phyloP scores from a whole-genome alignment of 2,329 filamentous ascomycete species.

The Talaromyces sp. region DNA sequence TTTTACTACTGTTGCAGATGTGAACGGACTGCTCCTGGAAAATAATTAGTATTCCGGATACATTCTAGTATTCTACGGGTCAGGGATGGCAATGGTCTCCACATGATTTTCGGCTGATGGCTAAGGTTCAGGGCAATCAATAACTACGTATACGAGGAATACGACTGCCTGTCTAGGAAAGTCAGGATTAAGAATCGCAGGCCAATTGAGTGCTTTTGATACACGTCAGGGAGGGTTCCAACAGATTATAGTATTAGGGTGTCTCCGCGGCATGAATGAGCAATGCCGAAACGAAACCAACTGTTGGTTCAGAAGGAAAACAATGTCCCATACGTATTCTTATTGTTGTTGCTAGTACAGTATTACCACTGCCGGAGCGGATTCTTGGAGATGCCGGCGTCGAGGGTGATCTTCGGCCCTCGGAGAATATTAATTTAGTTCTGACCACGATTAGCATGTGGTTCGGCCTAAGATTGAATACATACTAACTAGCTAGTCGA shows the following conservation, averaged over 20 bases:
- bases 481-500: not conserved
- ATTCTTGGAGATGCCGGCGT: not conserved
- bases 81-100: not conserved
- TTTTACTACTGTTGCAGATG: not conserved
- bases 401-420: not conserved
- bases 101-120: not conserved
- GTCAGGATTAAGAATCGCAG: not conserved
- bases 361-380: not conserved
- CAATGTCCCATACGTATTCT: not conserved
- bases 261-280: not conserved
- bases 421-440: not conserved
- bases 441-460: not conserved
- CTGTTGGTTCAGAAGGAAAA: not conserved
- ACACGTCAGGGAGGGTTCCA: not conserved
- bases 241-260: not conserved
- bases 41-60: not conserved
- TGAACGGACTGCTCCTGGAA: not conserved
- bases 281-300: too few relatives aligned
- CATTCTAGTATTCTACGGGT: not conserved
- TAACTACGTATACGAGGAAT: not conserved
- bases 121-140: not conserved
- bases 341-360: too few relatives aligned
- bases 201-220: not conserved
- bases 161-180: not conserved
- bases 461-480: not conserved